Percentiles rank a stretch among this genome's conserved stretches.
These are phyloP conservation scores for Alloteropsis semialata DNA, from an alignment of 176 grass and related monocot genomes.

Conservation along the genomic window DNA sequence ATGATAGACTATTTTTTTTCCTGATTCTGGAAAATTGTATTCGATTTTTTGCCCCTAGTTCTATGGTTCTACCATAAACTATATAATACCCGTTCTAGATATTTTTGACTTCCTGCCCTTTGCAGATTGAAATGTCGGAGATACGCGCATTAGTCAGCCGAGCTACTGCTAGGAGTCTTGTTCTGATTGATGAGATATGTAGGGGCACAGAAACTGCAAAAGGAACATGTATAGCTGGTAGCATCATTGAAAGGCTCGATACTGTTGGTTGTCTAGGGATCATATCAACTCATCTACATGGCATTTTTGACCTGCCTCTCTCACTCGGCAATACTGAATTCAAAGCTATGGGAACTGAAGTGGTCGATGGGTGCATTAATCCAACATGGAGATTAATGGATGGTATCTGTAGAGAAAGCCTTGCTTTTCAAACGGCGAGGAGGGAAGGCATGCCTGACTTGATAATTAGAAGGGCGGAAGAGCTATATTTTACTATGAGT, in stretches of 20 bases:
- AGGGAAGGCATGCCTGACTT: slow-evolving; percentile 79
- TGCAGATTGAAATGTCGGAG: slow-evolving; percentile 99
- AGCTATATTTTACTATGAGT: slow-evolving; percentile 59
- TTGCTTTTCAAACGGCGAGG: slow-evolving; percentile 87
- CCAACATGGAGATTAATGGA: slow-evolving; percentile 83
- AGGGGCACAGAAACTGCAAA: slow-evolving; percentile 93
- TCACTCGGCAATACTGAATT: slow-evolving; percentile 52
- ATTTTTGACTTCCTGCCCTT: slow-evolving; percentile 20
- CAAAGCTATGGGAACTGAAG: slow-evolving; percentile 89
- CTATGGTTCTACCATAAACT: too few species aligned
- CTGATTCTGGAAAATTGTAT: slow-evolving; percentile 15
- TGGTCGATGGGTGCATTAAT: slow-evolving; percentile 50
- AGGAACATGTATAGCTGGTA: slow-evolving; percentile 96
- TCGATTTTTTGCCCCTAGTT: not conserved
- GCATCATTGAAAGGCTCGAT: slow-evolving; percentile 88
- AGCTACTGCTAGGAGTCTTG: slow-evolving; percentile 61
- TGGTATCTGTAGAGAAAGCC: slow-evolving; percentile 86
- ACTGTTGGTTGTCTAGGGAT: slow-evolving; percentile 70
- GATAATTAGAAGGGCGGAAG: slow-evolving; percentile 75
- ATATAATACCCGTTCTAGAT: not conserved
- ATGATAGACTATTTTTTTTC: slow-evolving; percentile 6
- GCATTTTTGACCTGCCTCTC: slow-evolving; percentile 86
- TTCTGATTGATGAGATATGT: slow-evolving; percentile 97
- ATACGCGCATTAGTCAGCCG: slow-evolving; percentile 74
- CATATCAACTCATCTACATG: slow-evolving; percentile 88